phyloP scores from a whole-genome alignment of 2,329 filamentous ascomycete species.

The Dendryphion nanum region DNA sequence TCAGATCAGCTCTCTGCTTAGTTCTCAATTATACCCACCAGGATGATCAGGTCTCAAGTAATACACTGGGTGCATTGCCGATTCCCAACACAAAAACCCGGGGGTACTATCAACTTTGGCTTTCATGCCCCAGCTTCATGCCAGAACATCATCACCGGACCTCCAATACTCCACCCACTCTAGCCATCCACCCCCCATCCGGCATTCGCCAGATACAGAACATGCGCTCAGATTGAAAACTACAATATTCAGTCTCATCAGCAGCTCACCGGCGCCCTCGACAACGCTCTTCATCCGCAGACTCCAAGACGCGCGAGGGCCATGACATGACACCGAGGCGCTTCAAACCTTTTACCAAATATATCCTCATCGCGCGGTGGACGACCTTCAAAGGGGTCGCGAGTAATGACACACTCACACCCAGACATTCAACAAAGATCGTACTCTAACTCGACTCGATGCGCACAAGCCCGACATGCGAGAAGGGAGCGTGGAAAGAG shows the following conservation, averaged over 20 bases:
- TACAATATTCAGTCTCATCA: constrained; percentile 28
- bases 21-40: constrained; percentile 31
- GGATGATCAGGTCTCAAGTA: neutral
- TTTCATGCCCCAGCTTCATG: constrained; percentile 26
- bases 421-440: no score
- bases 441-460: no score
- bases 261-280: constrained; percentile 14
- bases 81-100: constrained; percentile 6
- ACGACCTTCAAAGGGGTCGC: constrained; percentile 23
- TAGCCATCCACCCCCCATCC: neutral
- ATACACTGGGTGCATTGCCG: neutral
- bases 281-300: neutral
- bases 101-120: constrained; percentile 35
- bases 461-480: neutral
- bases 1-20: constrained; percentile 37
- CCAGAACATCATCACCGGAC: constrained; percentile 35
- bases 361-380: constrained; percentile 32
- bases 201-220: neutral
- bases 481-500: neutral
- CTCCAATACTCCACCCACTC: constrained; percentile 12
- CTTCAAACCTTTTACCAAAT: constrained; percentile 32
- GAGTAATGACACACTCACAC: neutral
- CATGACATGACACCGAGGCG: constrained; percentile 14
- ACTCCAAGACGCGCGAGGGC: neutral
- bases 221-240: constrained; percentile 38